Base-by-base conservation (phyloP, 2,329 filamentous ascomycete genomes). In the Fusarium devonianum region DNA sequence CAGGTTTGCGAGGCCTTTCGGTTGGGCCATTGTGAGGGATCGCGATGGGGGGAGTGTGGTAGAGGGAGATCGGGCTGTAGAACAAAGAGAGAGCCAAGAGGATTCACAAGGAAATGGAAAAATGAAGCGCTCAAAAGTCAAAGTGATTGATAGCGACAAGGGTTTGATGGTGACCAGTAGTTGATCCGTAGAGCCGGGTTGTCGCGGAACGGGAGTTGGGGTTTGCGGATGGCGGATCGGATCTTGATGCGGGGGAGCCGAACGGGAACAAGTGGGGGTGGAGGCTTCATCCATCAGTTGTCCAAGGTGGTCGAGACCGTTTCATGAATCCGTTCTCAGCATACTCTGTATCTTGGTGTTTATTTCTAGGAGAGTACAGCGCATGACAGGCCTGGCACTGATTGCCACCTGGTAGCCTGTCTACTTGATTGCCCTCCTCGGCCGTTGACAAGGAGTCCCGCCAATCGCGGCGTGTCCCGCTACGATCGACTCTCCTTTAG, bases 1-100 rank as follows among this genome's bases (percentile, higher is more conserved):
- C 58, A 97, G 84, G 70, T 96, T 85, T 65, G 75, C 75, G 41
- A 80, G 74, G 71, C 78, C 78, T 56, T 76, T 73, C 2, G 58
- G 45, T 14, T 55, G 44, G 5, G 59, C 36, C 60, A 65, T 65
- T 37, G 34, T 30, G 26, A n/a, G 18, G 9, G 8, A 12, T 16
- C 19, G 11, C 23, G 23, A 26, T 10, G 23, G 23, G 23, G 19
- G 17, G 10, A 25, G 17, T 12, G 11, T 30, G n/a, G 30, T 30
- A 10, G n/a, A 21, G 6, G 9, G 19, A 11, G 34, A 14, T 16
- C 12, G 25, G 21, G 19, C 5, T 26, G 30, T 12, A 18, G 11
- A n/a, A 26, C 23, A 26, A n/a, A 4, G 10, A n/a, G 9, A 26
- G 3, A 26, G 10, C 11, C 11, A n/a, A 16, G 12, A 37, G n/a